These are phyloP conservation scores for Amanita inopinata DNA, from an alignment of 768 basidiomycete species.

Conservation along the genomic window DNA sequence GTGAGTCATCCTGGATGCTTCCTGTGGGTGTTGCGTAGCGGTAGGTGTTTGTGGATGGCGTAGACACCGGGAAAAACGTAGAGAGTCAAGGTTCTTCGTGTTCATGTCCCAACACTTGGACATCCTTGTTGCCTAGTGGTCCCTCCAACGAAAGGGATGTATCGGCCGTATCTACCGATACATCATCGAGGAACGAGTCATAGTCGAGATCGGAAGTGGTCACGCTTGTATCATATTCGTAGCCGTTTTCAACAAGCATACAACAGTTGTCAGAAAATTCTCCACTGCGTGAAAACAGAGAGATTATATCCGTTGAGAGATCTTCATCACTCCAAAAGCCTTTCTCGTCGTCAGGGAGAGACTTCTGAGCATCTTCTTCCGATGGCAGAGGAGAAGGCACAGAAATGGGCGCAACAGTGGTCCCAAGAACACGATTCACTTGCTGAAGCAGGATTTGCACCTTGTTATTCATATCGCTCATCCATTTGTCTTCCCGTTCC, in stretches of 20 bases:
- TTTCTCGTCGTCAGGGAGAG: background rate
- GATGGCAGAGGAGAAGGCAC: no score
- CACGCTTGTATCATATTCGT: background rate
- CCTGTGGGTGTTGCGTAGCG: no score
- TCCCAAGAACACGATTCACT: constrained; percentile 1
- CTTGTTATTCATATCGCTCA: constrained; percentile 5
- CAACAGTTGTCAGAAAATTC: background rate
- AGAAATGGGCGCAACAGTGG: background rate
- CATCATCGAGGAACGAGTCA: constrained; percentile 2
- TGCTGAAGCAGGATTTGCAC: constrained; percentile 6
- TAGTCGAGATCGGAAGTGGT: background rate
- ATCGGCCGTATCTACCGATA: background rate
- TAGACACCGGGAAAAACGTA: no score
- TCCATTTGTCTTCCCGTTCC: background rate
- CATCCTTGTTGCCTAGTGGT: background rate
- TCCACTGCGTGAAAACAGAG: background rate
- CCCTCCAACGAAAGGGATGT: constrained; percentile 3
- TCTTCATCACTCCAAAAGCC: background rate
- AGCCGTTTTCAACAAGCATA: constrained; percentile 1
- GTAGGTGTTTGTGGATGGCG: no score
- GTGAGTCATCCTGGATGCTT: no score
- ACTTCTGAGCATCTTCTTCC: background rate
- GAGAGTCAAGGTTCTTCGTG: background rate
- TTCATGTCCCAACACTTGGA: background rate
- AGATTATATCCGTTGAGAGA: background rate